Percentiles rank a stretch among this genome's conserved stretches.
Conservation (phyloP, 2,329 filamentous ascomycete genomes). For the Sporothrix luriei region DNA sequence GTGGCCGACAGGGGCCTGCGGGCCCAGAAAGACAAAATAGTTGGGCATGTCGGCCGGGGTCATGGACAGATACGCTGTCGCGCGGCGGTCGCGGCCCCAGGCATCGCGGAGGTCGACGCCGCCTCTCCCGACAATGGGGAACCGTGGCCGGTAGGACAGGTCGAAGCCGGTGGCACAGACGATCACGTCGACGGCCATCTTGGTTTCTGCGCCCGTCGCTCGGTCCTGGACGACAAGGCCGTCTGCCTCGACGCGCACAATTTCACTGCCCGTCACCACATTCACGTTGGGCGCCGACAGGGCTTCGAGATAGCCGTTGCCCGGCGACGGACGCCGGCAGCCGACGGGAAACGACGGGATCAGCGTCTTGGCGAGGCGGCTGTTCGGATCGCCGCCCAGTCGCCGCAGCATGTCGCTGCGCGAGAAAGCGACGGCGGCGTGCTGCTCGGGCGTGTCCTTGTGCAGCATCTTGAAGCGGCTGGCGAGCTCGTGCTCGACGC, state of each 20-base stretch:
- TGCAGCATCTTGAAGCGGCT: conserved; percentile 33
- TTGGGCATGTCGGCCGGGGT: conserved; percentile 33
- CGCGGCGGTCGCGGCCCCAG: conserved; percentile 33
- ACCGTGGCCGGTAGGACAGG: conserved; percentile 40
- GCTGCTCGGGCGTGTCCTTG: conserved; percentile 33
- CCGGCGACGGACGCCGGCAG: conserved; percentile 48
- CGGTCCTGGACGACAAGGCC: conserved; percentile 41
- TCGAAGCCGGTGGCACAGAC: conserved; percentile 49
- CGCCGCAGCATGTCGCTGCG: conserved; percentile 33
- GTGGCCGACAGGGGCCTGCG: conserved; percentile 36
- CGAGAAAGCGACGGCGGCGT: conserved; percentile 23
- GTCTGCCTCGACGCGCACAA: conserved; percentile 44
- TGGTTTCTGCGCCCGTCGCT: conserved; percentile 29
- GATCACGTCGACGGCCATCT: conserved; percentile 39
- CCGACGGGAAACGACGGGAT: conserved; percentile 44
- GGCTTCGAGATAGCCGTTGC: conserved; percentile 49
- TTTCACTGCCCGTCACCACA: conserved; percentile 46
- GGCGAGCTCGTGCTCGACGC: conserved; percentile 36
- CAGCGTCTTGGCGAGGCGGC: conserved; percentile 30
- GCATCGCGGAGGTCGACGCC: conserved; percentile 33
- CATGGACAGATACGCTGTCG: conserved; percentile 34
- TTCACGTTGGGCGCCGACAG: conserved; percentile 50
- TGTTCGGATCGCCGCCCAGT: conserved; percentile 27
- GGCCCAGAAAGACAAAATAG: conserved; percentile 37
- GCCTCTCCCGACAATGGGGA: conserved; percentile 39